phyloP scores from a whole-genome alignment of 2,329 filamentous ascomycete genomes.

The Lachnellula subtilissima region DNA sequence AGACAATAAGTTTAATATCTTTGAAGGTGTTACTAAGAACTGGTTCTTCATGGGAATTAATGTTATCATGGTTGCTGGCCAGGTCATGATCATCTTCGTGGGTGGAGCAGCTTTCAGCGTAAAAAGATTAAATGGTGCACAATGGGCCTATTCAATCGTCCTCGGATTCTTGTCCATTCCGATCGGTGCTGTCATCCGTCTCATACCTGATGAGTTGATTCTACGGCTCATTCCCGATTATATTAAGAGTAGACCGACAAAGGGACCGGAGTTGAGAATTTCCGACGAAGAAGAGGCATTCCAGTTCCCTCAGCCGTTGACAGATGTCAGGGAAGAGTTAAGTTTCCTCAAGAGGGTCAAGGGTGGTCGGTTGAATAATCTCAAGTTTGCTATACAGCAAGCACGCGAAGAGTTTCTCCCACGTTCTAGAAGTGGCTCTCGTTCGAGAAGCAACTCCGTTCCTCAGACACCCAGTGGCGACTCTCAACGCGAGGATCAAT shows the following conservation, averaged over 20 bases:
- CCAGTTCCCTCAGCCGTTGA: slow-evolving; percentile 66
- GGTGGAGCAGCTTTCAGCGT: slow-evolving; percentile 72
- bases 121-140: slow-evolving; percentile 58
- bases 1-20: slow-evolving; percentile 93
- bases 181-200: slow-evolving; percentile 72
- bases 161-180: slow-evolving; percentile 82
- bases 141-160: slow-evolving; percentile 86
- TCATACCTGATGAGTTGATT: slow-evolving; percentile 64
- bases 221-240: slow-evolving; percentile 27
- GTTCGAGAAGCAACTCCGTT: slow-evolving; percentile 60
- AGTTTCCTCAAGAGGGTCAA: slow-evolving; percentile 75
- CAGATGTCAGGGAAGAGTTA: slow-evolving; percentile 74
- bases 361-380: slow-evolving; percentile 74
- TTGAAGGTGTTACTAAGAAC: slow-evolving; percentile 80
- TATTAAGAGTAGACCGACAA: slow-evolving; percentile 23
- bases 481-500: slow-evolving; percentile 46
- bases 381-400: slow-evolving; percentile 74
- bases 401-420: slow-evolving; percentile 65
- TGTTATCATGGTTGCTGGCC: slow-evolving; percentile 79
- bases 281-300: slow-evolving; percentile 61
- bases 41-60: slow-evolving; percentile 88
- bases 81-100: slow-evolving; percentile 84
- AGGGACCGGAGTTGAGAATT: slow-evolving; percentile 45
- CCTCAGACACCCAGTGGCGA: slow-evolving; percentile 56
- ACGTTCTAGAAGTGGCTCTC: slow-evolving; percentile 58